These are phyloP conservation scores for Liriodendron chinense DNA, from an alignment of 164 flowering plant genomes.

Conservation along the genomic window DNA sequence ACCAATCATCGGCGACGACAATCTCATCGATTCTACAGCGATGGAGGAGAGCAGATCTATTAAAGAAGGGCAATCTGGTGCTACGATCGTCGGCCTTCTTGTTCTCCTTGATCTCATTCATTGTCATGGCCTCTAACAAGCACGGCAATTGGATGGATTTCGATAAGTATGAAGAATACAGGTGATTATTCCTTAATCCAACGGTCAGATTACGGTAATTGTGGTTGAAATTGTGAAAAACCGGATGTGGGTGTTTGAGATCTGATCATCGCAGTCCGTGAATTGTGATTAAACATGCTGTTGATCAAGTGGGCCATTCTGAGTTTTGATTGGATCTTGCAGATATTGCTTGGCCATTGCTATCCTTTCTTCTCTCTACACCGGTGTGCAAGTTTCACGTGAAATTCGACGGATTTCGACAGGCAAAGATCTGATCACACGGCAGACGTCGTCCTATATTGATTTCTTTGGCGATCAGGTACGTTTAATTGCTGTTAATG, in stretches of 20 bases:
- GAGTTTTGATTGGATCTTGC: not conserved
- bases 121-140: conserved; percentile 66
- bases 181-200: conserved; percentile 25
- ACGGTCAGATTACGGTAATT: not conserved
- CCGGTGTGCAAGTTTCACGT: conserved; percentile 40
- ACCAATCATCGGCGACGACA: conserved; percentile 18
- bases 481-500: not conserved
- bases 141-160: conserved; percentile 66
- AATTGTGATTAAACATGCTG: not conserved
- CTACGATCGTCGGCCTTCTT: conserved; percentile 43
- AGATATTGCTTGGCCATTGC: conserved; percentile 73
- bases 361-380: conserved; percentile 57
- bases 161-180: conserved; percentile 69
- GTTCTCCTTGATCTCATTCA: conserved; percentile 63
- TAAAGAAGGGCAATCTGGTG: conserved; percentile 46
- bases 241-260: not conserved
- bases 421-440: conserved; percentile 33
- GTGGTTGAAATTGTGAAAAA: not conserved
- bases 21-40: conserved; percentile 44
- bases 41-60: conserved; percentile 71
- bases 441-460: conserved; percentile 19
- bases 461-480: conserved; percentile 92
- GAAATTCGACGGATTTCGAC: conserved; percentile 50
- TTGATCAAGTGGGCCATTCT: not conserved
- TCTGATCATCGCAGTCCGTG: not conserved